Base-by-base conservation (phyloP, 2,329 filamentous ascomycete genomes). In the Didymella pinodella region DNA sequence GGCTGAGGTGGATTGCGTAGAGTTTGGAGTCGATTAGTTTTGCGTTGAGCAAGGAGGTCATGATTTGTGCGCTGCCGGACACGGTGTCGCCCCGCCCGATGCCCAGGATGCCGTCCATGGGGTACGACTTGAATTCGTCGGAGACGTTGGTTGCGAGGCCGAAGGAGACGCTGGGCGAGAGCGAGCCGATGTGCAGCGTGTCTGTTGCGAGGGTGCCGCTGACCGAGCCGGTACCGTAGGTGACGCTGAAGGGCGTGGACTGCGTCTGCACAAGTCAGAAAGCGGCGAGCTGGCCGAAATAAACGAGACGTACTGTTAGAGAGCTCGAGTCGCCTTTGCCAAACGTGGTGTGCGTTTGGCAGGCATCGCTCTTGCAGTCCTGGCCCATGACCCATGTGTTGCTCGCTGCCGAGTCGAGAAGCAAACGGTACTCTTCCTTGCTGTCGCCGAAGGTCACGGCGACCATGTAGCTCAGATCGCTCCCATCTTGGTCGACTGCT, bases 71-170 rank as follows among this genome's bases (percentile, higher is more conserved):
- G n/a, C 45, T 34, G 45, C 45, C 52, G 25, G 31, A 22, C 14
- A 44, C 52, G 1, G 26, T 40, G 45, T 55, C 79, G 61, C 84
- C 84, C 67, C 88, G 87, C 16, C 90, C 90, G 25, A 96, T 79
- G 4, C 92, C 93, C 2, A 97, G 80, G 48, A 97, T 96, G 25
- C 93, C 93, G 74, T 97, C 93, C 76, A 96, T 93, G 1, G 91
- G 90, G 68, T 94, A 96, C 51, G 85, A 84, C 28, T 81, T 78
- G 75, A 97, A 96, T 63, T 95, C 88, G 50, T 86, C 78, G 0
- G 91, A 92, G 2, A 90, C 90, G 25, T 84, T 84, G 32, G 84
- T 85, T 22, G 90, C 91, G 59, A 93, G 78, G 4, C 93, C 93
- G 69, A 97, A 91, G 3, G 85, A 81, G 67, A 92, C 83, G 4